Base-by-base conservation (phyloP, 345 rosid species). In the Toxicodendron radicans region DNA sequence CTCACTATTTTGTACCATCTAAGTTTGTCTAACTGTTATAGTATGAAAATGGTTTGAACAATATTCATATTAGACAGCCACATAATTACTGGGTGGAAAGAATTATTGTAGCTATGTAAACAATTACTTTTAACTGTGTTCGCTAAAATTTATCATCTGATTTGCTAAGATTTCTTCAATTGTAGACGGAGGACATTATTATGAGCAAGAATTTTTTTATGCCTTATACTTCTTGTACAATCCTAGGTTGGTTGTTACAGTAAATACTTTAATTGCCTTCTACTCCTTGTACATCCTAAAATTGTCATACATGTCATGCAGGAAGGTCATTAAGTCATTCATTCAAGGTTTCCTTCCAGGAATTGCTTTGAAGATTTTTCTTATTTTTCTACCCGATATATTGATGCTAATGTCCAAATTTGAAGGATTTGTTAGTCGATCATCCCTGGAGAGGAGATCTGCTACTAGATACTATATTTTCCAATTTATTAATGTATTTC, bases 341-440 rank as follows among this genome's bases (percentile, higher is more conserved):
- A 92, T 95, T 58, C 97, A 92, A 86, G 99, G 98, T 52, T 92
- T 95, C 67, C 97, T 95, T 73, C 99, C 99, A 0, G 99, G 99
- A 72, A 93, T 95, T 33, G 98, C 94, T 32, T 75, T 95, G 87
- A 95, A 93, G 89, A 80, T 93, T 52, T 93, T 95, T 76, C 95
- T 95, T 66, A 73, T 95, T 41, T 87, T 93, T 78, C 89, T 93
- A 43, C 99, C 99, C 7, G 70, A 90, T 6, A 88, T 95, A 71
- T 80, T 95, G 68, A 95, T 95, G 98, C 18, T 90, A 2, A 95
- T 93, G 99, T 95, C 98, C 5, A 93, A 95, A 76, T 91, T 95
- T n/a, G 99, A 95, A 86, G 99, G 99, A 3, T 89, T 87, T 73
- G 80, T 88, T 16, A 90, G 96, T 74, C 62, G 69, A 52, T 95